These are phyloP conservation scores for Cenchrus purpureus DNA, from an alignment of 176 grass and related monocot genomes.

Conservation along the genomic window DNA sequence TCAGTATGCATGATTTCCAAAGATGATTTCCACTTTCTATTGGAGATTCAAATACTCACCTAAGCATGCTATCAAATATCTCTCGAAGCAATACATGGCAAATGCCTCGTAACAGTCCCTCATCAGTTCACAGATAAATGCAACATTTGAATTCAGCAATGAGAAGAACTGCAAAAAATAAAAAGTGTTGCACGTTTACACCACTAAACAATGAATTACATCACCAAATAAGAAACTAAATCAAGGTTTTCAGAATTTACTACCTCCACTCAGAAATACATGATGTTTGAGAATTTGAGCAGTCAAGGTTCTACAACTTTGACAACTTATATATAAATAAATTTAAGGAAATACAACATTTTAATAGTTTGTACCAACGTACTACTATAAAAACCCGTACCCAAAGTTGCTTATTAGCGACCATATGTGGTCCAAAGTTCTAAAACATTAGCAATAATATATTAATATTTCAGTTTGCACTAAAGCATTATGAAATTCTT, in stretches of 20 bases:
- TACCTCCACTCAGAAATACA: not conserved
- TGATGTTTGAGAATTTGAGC: not conserved
- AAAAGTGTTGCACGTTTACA: slow-evolving; percentile 39
- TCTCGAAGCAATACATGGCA: slow-evolving; percentile 98
- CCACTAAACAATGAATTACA: slow-evolving; percentile 5
- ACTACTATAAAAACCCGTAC: not conserved
- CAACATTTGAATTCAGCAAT: slow-evolving; percentile 70
- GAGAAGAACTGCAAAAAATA: slow-evolving; percentile 80
- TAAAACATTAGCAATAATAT: not conserved
- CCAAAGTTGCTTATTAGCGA: not conserved
- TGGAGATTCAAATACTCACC: slow-evolving; percentile 58
- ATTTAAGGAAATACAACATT: not conserved
- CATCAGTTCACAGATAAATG: slow-evolving; percentile 95
- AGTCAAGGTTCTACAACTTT: not conserved
- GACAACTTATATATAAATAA: not conserved
- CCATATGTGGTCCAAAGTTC: not conserved
- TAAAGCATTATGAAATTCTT: not conserved
- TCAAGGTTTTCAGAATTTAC: not conserved
- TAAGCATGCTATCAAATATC: slow-evolving; percentile 99
- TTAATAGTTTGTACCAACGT: not conserved
- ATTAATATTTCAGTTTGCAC: not conserved
- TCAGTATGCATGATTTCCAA: slow-evolving; percentile 12
- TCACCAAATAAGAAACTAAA: slow-evolving; percentile 33
- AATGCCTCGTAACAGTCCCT: slow-evolving; percentile 98
- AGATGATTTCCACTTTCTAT: not conserved